Percentiles rank a stretch among this genome's conserved stretches.
Evolutionary conservation across 371 early-diverging fungal genomes (phyloP).

Genomic region (Funneliformis caledonium): DNA sequence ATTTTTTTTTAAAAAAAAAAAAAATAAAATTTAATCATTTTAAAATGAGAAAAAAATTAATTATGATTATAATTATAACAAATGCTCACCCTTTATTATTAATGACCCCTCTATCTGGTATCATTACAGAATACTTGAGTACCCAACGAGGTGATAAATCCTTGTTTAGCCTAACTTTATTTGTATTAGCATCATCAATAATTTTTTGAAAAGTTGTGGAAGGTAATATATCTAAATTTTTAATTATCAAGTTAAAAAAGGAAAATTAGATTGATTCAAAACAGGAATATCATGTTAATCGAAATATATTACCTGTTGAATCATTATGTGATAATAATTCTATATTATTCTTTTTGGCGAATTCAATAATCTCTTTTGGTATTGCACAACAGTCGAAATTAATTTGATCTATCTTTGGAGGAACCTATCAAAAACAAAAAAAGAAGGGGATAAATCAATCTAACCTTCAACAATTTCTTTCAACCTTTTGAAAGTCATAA

Average conservation of each 20-base stretch:
- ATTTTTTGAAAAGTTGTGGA: conserved; percentile 4
- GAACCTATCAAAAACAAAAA: background rate
- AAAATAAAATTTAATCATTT: background rate
- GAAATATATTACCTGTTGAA: background rate
- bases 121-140: conserved; percentile 10
- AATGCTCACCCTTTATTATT: conserved; percentile 15
- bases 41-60: background rate
- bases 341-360: conserved; percentile 13
- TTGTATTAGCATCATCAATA: background rate
- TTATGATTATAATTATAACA: background rate
- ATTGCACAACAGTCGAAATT: background rate
- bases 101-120: background rate
- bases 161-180: background rate
- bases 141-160: conserved; percentile 5
- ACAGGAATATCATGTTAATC: background rate
- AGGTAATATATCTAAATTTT: conserved; percentile 1
- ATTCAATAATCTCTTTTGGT: background rate
- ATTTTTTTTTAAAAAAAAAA: background rate
- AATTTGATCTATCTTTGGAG: conserved; percentile 8
- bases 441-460: background rate
- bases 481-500: background rate
- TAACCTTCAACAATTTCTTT: too few relatives aligned
- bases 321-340: conserved; percentile 9
- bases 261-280: background rate
- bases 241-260: background rate